These are phyloP conservation scores for Cystoderma amianthinum DNA, from an alignment of 768 basidiomycete species.

Conservation along the genomic window DNA sequence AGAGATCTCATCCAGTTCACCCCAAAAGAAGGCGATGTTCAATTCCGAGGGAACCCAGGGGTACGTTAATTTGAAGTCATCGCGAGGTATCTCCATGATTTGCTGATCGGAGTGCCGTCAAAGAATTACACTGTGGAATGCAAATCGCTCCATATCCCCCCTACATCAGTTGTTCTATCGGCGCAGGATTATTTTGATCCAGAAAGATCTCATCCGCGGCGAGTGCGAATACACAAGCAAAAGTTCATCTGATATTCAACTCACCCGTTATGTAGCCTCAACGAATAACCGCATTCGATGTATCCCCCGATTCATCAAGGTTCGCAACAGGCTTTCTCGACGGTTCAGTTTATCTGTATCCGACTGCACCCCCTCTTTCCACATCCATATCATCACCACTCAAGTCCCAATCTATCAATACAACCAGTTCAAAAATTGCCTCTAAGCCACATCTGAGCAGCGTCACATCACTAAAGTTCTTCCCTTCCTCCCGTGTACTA, in stretches of 20 bases:
- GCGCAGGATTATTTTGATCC: conserved; percentile 42
- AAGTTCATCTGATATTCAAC: no score
- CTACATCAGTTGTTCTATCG: conserved; percentile 44
- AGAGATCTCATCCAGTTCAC: conserved; percentile 39
- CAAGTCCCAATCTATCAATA: conserved; percentile 12
- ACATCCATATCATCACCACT: conserved; percentile 11
- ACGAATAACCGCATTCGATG: conserved; percentile 57
- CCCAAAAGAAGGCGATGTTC: conserved; percentile 39
- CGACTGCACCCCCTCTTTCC: conserved; percentile 23
- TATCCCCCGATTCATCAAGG: conserved; percentile 51
- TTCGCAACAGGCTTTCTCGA: conserved; percentile 57
- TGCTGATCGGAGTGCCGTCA: no score
- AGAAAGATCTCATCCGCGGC: conserved; percentile 32
- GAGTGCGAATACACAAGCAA: no score
- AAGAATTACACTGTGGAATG: conserved; percentile 40
- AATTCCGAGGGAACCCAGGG: no score
- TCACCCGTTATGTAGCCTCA: conserved; percentile 31
- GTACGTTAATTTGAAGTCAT: neutral
- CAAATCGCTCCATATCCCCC: conserved; percentile 35
- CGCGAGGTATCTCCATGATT: no score
- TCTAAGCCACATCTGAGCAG: conserved; percentile 44
- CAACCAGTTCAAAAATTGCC: conserved; percentile 20
- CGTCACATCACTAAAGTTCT: conserved; percentile 52
- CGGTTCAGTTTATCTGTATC: conserved; percentile 48
- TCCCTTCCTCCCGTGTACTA: conserved; percentile 67